Evolutionary conservation across 139 green algal genomes (phyloP).

Genomic region (Bryopsis sp.): DNA sequence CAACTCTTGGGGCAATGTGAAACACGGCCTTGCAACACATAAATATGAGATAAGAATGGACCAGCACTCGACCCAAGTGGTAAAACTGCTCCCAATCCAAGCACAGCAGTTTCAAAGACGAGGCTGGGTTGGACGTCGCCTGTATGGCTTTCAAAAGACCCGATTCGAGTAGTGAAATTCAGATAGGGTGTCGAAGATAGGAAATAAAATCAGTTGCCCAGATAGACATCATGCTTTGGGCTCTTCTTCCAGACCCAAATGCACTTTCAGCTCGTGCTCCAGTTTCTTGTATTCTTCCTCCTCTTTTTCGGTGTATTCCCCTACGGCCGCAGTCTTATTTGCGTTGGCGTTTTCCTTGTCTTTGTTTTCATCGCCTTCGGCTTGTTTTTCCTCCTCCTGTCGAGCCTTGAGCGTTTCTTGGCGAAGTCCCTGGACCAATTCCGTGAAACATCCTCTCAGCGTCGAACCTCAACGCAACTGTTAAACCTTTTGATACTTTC

Average conservation of each 20-base stretch:
- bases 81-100: too few relatives aligned
- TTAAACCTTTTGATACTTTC: background rate
- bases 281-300: conserved; percentile 7
- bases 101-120: too few relatives aligned
- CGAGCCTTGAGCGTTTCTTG: background rate
- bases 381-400: conserved; percentile 7
- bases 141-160: too few relatives aligned
- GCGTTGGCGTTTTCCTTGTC: background rate
- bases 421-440: background rate
- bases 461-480: background rate
- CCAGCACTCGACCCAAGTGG: too few relatives aligned
- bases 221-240: too few relatives aligned
- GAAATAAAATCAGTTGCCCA: too few relatives aligned
- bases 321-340: background rate
- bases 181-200: too few relatives aligned
- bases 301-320: conserved; percentile 1
- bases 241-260: background rate
- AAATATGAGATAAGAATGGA: too few relatives aligned
- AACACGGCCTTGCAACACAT: too few relatives aligned
- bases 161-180: too few relatives aligned
- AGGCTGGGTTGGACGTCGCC: too few relatives aligned
- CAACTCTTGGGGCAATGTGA: too few relatives aligned
- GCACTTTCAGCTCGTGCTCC: conserved; percentile 1
- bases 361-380: background rate
- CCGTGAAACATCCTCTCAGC: background rate